Base-by-base conservation (phyloP, 2,329 filamentous ascomycete species). In the Colletotrichum aenigma region DNA sequence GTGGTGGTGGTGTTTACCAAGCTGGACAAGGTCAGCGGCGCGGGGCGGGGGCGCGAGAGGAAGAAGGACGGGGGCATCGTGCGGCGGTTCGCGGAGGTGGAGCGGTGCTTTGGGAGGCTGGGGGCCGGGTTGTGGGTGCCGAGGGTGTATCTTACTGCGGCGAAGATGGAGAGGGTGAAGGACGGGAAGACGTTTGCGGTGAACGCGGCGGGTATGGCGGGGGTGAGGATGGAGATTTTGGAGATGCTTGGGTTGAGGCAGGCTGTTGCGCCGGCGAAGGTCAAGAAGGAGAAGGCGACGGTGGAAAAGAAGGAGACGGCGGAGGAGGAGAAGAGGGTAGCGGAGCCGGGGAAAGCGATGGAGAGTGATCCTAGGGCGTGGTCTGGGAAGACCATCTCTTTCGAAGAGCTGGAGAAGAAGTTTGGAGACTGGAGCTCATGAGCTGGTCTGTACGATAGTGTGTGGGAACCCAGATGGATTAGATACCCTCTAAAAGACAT, bases 1-100 rank as follows among this genome's bases (percentile, higher is more conserved):
- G 90, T 89, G 2, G 79, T 87, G 8, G 86, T 91, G 2, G 86
- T 91, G 6, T 80, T 92, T 65, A 92, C 91, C 13, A 91, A 91
- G 81, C 89, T 88, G 16, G 91, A 92, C 78, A 91, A 91, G 80
- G 72, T 84, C 38, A n/a, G 38, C 38, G 18, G 38, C 38, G 9
- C 38, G 61, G 77, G 81, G 78, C 58, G 78, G 56, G 34, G 38
- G 18, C 32, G 79, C 79, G 13, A 71, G 61, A 76, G 67, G 75
- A 72, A 76, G 24, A 68, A 70, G 80, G 76, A 72, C n/a, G 60
- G 78, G 78, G 68, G n/a, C 81, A 18, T 80, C 77, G 77, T 55
- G 36, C 38, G 52, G 66, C 48, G 72, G 71, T 43, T 77, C 24
- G 58, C 62, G 32, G 69, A 75, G 60, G 66, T 70, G 65, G 77